These are phyloP conservation scores for Picea sitchensis DNA, from an alignment of 75 land plant species.

Conservation along the genomic window DNA sequence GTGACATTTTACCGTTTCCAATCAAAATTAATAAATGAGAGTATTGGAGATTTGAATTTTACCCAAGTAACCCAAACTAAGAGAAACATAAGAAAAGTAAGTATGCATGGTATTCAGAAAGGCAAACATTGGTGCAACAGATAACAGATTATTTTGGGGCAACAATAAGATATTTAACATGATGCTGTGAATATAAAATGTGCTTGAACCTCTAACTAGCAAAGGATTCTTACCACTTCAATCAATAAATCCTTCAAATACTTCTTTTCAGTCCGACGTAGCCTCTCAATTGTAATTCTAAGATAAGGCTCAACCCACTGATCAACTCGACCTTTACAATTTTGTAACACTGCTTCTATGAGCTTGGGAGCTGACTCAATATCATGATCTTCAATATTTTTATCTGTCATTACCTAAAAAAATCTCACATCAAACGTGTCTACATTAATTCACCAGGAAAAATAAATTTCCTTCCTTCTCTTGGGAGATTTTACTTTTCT, in stretches of 20 bases:
- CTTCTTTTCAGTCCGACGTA: slow-evolving; percentile 65
- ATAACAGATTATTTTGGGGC: background rate
- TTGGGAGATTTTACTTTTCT: background rate
- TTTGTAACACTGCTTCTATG: slow-evolving; percentile 91
- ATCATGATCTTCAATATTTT: slow-evolving; percentile 82
- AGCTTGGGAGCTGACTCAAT: slow-evolving; percentile 98
- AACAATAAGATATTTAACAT: background rate
- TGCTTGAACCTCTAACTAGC: background rate
- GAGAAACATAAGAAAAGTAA: no score
- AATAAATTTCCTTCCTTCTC: background rate
- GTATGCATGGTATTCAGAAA: background rate
- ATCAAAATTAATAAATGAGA: no score
- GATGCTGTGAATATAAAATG: background rate
- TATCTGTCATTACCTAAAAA: slow-evolving; percentile 78
- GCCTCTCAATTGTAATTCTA: slow-evolving; percentile 72
- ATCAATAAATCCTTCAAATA: slow-evolving; percentile 82
- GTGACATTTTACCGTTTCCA: no score
- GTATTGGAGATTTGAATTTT: no score
- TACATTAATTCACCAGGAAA: background rate
- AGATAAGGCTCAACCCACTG: slow-evolving; percentile 98
- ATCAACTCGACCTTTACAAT: slow-evolving; percentile 94
- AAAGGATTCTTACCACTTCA: slow-evolving; percentile 72
- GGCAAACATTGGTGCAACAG: background rate
- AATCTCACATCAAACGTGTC: background rate
- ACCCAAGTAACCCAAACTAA: no score